Conservation (phyloP, 164 flowering plant species). For the Magnolia sinica region DNA sequence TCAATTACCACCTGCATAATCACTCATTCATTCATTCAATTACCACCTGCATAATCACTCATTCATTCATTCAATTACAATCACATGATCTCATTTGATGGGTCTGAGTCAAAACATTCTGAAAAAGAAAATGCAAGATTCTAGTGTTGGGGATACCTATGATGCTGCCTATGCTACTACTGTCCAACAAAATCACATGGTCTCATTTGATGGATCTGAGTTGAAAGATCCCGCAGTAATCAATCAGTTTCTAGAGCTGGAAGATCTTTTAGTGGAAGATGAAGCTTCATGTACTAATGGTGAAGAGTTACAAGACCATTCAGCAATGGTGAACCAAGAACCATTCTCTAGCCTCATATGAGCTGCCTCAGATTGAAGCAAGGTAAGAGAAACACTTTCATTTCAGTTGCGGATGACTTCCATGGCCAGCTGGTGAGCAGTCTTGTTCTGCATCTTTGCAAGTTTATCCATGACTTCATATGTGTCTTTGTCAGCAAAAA, state of each 20-base stretch:
- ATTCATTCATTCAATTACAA: too few relatives aligned
- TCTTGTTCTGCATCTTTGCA: too few relatives aligned
- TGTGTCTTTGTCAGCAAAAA: too few relatives aligned
- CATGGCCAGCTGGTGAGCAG: too few relatives aligned
- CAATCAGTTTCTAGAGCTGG: slow-evolving; percentile 22
- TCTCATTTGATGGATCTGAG: too few relatives aligned
- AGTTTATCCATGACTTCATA: too few relatives aligned
- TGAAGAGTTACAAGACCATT: not conserved
- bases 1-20: too few relatives aligned
- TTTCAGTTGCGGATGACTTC: slow-evolving; percentile 21
- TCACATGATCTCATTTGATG: too few relatives aligned
- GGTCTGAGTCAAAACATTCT: not conserved
- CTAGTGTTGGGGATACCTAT: not conserved
- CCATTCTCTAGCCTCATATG: slow-evolving; percentile 34
- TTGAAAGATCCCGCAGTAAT: too few relatives aligned
- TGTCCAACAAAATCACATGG: slow-evolving; percentile 1
- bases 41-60: too few relatives aligned
- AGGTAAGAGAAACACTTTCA: not conserved
- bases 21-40: too few relatives aligned
- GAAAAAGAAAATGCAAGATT: slow-evolving; percentile 17
- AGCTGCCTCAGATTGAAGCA: not conserved
- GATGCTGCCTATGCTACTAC: not conserved
- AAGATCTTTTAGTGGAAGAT: slow-evolving; percentile 10
- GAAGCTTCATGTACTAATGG: not conserved
- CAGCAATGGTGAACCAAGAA: slow-evolving; percentile 2